Percentiles rank a stretch among this genome's conserved stretches.
Evolutionary conservation across 208 protist genomes (phyloP).

Genomic region (Sergeia podlipaevii): DNA sequence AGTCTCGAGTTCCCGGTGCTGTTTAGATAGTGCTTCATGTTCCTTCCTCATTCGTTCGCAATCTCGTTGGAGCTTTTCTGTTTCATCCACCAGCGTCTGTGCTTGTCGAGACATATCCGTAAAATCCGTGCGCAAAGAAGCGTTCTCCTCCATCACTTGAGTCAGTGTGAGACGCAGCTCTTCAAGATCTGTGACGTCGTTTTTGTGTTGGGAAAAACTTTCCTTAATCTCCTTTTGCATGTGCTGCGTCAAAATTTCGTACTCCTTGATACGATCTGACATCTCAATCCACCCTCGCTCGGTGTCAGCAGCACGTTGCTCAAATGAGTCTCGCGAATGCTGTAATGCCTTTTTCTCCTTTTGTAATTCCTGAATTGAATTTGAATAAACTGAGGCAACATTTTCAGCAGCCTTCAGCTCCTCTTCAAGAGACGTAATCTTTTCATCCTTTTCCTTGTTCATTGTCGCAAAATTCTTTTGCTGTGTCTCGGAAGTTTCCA

Average conservation of each 20-base stretch:
- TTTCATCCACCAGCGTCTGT: slow-evolving; percentile 19
- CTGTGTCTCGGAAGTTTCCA: slow-evolving; percentile 18
- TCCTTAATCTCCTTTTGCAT: slow-evolving; percentile 51
- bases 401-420: slow-evolving; percentile 15
- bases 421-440: slow-evolving; percentile 14
- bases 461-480: slow-evolving; percentile 4
- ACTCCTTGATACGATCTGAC: slow-evolving; percentile 25
- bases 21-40: not conserved
- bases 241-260: slow-evolving; percentile 34
- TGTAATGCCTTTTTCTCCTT: slow-evolving; percentile 10
- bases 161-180: slow-evolving; percentile 14
- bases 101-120: slow-evolving; percentile 27
- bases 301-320: not conserved
- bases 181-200: slow-evolving; percentile 22
- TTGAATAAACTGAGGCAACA: slow-evolving; percentile 18
- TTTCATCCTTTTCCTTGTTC: slow-evolving; percentile 6
- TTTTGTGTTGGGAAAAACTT: slow-evolving; percentile 6
- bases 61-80: slow-evolving; percentile 1
- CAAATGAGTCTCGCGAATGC: slow-evolving; percentile 12
- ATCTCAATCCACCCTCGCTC: slow-evolving; percentile 15
- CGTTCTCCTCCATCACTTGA: slow-evolving; percentile 15
- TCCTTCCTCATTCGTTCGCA: too few relatives aligned
- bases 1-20: not conserved
- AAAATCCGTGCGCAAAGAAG: slow-evolving; percentile 13
- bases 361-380: slow-evolving; percentile 8